These are phyloP conservation scores for Pseudevernia furfuracea DNA, from an alignment of 495 filamentous ascomycete species.

Conservation along the genomic window DNA sequence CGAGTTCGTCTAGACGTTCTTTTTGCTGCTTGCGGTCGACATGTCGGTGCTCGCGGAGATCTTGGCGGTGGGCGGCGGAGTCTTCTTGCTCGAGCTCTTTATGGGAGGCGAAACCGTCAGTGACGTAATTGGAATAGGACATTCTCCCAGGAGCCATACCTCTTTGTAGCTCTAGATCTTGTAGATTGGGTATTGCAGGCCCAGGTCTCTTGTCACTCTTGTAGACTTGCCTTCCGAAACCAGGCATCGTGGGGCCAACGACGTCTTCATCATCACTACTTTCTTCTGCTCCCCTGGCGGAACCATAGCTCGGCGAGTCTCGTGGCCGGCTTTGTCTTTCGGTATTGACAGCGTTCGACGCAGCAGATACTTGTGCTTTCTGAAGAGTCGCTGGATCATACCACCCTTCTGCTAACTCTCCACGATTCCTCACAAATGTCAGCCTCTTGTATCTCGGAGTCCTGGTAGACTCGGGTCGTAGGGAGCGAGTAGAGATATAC, in stretches of 20 bases:
- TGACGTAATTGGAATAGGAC: not conserved
- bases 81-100: conserved; percentile 51
- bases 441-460: conserved; percentile 24
- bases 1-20: conserved; percentile 66
- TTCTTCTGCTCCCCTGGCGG: conserved; percentile 10
- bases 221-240: conserved; percentile 22
- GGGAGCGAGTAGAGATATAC: conserved; percentile 39
- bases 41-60: conserved; percentile 53
- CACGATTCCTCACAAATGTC: conserved; percentile 66
- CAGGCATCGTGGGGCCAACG: conserved; percentile 65
- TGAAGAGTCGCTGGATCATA: conserved; percentile 66
- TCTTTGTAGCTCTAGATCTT: conserved; percentile 66
- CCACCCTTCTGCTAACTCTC: conserved; percentile 89
- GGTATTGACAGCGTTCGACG: conserved; percentile 16
- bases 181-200: conserved; percentile 63
- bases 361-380: conserved; percentile 37
- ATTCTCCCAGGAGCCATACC: conserved; percentile 35
- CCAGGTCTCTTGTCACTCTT: conserved; percentile 41
- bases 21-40: conserved; percentile 53
- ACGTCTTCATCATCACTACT: conserved; percentile 56
- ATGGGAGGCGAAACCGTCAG: not conserved
- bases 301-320: conserved; percentile 14
- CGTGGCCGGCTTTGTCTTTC: conserved; percentile 9
- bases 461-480: not conserved
- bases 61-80: conserved; percentile 40